Conservation (phyloP, 2,329 filamentous ascomycete genomes). For the Cercospora zeina region DNA sequence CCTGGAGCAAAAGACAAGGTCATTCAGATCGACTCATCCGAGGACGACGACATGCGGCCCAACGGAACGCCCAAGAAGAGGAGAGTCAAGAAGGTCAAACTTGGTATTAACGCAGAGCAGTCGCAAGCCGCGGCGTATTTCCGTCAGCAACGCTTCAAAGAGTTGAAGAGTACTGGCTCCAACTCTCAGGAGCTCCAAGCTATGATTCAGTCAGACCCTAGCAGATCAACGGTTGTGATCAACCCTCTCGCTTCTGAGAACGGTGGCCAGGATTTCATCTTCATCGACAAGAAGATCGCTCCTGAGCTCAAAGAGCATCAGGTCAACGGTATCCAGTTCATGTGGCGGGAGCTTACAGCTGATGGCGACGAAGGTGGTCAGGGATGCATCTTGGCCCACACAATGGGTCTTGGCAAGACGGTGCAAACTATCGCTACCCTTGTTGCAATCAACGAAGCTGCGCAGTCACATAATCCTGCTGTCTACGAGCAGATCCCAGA, state of each 20-base stretch:
- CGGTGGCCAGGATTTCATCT: constrained; percentile 62
- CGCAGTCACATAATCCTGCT: constrained; percentile 57
- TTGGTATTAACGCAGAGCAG: constrained; percentile 24
- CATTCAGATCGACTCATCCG: constrained; percentile 21
- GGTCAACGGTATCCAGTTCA: constrained; percentile 75
- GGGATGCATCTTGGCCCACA: constrained; percentile 81
- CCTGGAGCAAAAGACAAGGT: constrained; percentile 8
- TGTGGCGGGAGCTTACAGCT: constrained; percentile 80
- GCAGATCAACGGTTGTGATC: constrained; percentile 55
- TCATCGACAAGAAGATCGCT: constrained; percentile 65
- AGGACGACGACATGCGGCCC: constrained; percentile 21
- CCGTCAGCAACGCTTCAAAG: constrained; percentile 26
- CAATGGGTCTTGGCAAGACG: constrained; percentile 90
- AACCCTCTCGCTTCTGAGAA: constrained; percentile 60
- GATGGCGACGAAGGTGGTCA: constrained; percentile 55
- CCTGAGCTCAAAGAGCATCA: constrained; percentile 74
- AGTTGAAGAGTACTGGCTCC: constrained; percentile 27
- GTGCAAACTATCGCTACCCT: constrained; percentile 86
- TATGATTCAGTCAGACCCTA: constrained; percentile 29
- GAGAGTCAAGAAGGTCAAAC: constrained; percentile 24
- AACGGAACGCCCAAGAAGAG: constrained; percentile 22
- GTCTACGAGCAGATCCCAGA: constrained; percentile 68
- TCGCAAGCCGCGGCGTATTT: constrained; percentile 26
- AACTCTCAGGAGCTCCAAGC: constrained; percentile 28
- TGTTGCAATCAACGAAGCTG: constrained; percentile 68